phyloP scores from a whole-genome alignment of 2,329 filamentous ascomycete species.

The Trichophyton benhamiae region DNA sequence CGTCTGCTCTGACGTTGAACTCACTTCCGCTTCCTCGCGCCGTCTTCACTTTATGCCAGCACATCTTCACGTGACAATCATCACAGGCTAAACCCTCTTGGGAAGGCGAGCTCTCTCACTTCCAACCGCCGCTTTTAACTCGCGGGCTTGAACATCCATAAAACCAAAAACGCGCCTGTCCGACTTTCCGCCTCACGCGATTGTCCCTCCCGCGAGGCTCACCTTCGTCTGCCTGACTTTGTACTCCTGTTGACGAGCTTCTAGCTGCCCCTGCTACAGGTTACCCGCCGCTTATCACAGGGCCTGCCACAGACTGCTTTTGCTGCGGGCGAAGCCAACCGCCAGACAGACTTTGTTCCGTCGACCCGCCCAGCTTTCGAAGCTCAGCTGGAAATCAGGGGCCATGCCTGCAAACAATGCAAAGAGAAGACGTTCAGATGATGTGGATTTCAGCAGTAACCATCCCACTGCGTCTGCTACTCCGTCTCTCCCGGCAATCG shows the following conservation, averaged over 20 bases:
- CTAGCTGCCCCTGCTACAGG: background rate
- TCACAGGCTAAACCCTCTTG: no score
- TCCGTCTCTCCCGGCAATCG: background rate
- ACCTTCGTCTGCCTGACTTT: background rate
- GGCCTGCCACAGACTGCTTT: background rate
- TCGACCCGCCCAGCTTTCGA: background rate
- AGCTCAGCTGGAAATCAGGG: background rate
- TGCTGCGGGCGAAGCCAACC: background rate
- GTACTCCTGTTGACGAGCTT: background rate
- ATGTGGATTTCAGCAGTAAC: background rate
- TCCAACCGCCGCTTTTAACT: no score
- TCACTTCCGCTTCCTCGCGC: no score
- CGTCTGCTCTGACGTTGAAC: no score
- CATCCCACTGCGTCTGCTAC: background rate
- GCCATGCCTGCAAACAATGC: background rate
- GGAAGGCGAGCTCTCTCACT: background rate
- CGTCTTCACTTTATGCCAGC: no score
- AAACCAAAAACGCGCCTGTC: background rate
- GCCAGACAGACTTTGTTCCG: background rate
- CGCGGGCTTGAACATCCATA: background rate
- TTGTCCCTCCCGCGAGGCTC: background rate
- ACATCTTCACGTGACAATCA: background rate
- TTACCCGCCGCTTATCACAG: background rate
- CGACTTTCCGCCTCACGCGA: background rate
- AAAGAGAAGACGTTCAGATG: constrained; percentile 1